Evolutionary conservation across 1,284 basidiomycete species (phyloP), one percentile per base, ranked within the genome.

Genomic region (Phellopilus nigrolimitatus): DNA sequence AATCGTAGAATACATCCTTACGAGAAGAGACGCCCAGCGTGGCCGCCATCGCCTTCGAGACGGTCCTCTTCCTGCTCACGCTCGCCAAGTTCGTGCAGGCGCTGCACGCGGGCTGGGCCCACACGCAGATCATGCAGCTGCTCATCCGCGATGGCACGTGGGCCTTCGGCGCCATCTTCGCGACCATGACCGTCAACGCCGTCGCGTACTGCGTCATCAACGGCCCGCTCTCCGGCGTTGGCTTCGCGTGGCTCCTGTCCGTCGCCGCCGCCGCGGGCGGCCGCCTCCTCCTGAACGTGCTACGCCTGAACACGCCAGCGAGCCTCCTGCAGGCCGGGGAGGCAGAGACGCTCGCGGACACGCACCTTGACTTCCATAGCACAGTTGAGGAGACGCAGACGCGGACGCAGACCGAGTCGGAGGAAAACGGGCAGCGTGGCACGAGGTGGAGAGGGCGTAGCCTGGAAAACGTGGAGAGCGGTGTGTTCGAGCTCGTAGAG

Each of bases 191-290:
- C 17, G n/a, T 38, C n/a, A 48, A 48, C 34, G 33, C 31, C 13
- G 5, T 48, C 15, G 33, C 24, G 34, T 39, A 39, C 25, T 24
- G 31, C 33, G 36, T 25, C 33, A 25, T 48, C 19, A 19, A 33
- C 4, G 47, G 47, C 33, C 33, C 33, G 15, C 47, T 37, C 4
- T 28, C 24, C 7, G 36, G 33, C 2, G 36, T 48, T 2, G 22
- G 21, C 1, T 25, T 17, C 31, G 25, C 33, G 2, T 48, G 47
- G 47, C 34, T 37, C 5, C 24, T 48, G 19, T n/a, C 47, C 33
- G 28, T 48, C 15, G 22, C n/a, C 47, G 47, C 47, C 4, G 17
- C 25, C 36, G 47, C 47, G 17, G 47, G 47, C 47, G 38, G 47
- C 36, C 47, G 47, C 2, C 47, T 48, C 24, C 13, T 48, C 8